Conservation (phyloP, 192 early-diverging fungal species). For the Backusella parvicylindrica region DNA sequence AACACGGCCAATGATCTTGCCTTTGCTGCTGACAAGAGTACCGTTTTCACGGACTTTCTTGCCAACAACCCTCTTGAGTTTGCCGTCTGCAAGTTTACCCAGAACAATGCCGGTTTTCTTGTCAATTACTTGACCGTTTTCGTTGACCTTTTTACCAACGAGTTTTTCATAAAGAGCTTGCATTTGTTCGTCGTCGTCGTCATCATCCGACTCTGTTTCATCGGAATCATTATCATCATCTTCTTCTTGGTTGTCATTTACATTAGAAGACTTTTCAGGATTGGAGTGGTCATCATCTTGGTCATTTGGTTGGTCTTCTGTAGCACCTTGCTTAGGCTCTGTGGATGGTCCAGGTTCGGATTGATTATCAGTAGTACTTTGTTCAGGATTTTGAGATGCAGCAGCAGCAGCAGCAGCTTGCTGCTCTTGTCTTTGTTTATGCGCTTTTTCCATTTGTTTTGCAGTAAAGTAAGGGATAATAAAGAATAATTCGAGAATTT, state of each 20-base stretch:
- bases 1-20: constrained; percentile 9
- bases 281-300: not conserved
- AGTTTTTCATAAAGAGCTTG: not conserved
- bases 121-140: constrained; percentile 2
- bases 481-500: constrained; percentile 13
- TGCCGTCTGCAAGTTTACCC: not conserved
- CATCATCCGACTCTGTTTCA: not conserved
- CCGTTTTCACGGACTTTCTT: constrained; percentile 9
- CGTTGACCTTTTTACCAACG: constrained; percentile 4
- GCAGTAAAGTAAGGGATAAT: constrained; percentile 4
- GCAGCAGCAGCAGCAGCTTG: not conserved
- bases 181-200: not conserved
- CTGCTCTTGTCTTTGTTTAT: not conserved
- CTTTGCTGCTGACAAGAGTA: constrained; percentile 11
- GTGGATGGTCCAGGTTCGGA: not conserved
- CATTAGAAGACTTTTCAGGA: not conserved
- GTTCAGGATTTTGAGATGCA: not conserved
- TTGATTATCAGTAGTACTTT: not conserved
- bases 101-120: not conserved
- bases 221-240: too few species aligned
- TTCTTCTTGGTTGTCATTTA: not conserved
- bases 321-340: not conserved
- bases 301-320: not conserved
- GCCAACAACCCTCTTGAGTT: not conserved
- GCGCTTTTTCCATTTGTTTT: not conserved